Base-by-base conservation (phyloP, 768 basidiomycete species). In the Termitomyces sp. region DNA sequence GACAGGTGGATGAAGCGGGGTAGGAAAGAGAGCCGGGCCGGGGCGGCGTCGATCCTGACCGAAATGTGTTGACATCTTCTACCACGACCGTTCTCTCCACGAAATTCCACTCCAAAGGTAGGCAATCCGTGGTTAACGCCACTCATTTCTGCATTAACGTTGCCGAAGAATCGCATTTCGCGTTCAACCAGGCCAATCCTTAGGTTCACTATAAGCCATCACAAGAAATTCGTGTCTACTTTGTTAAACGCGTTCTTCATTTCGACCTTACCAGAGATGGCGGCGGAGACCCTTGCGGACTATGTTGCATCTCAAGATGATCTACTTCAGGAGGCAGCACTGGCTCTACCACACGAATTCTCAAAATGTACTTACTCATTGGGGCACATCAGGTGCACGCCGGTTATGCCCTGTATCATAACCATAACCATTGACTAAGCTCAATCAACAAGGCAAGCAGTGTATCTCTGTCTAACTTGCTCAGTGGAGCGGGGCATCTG, bases 391-490 rank as follows among this genome's bases (percentile, higher is more conserved):
- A 74, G 83, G 79, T 79, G 57, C 28, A 54, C 49, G 21, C 12
- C 46, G 15, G 19, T 47, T 10, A 37, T 54, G 11, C 14, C 54
- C n/a, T 45, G 8, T 9, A 21, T 48, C 37, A 54, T 45, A 35
- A 38, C 28, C 49, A 56, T 60, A 54, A 40, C 12, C 15, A 30
- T 53, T 38, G 41, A 58, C 50, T 60, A 35, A 57, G 66, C 48
- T 58, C 28, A 35, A 41, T 40, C 41, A 46, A 44, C 65, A 59
- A 83, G 85, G 55, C 91, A 94, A 70, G 84, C 89, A 0, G 83
- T 93, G 10, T 90, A 93, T 68, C 83, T 92, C 53, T 94, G 91
- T 65, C 70, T 84, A 9, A 86, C 88, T 1, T 94, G 91, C 66
- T 75, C 79, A 23, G 77, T 78, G 51, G 75, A 78, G 21, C 81